Conservation (phyloP, 805 yeast genomes). For the Cyberlindnera euphorbiiphila region DNA sequence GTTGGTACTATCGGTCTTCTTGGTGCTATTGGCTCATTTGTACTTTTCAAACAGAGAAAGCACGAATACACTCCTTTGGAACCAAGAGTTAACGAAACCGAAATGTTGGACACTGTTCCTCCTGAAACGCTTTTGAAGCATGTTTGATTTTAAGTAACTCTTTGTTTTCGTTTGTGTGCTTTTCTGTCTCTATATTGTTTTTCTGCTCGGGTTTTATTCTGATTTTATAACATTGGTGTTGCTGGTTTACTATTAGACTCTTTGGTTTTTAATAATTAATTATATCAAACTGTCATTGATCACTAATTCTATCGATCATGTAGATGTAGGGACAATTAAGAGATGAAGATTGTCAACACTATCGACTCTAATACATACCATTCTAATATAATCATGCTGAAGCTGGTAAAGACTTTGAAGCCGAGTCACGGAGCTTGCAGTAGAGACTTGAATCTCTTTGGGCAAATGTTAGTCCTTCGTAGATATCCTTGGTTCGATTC, state of each 20-base stretch:
- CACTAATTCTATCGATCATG: background rate
- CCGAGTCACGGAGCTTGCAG: slow-evolving; percentile 6
- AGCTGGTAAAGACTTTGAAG: background rate
- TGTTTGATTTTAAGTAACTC: slow-evolving; percentile 7
- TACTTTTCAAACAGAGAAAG: slow-evolving; percentile 34
- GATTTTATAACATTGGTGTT: background rate
- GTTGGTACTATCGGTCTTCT: slow-evolving; percentile 42
- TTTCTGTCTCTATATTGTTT: slow-evolving; percentile 1
- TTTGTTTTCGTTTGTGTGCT: slow-evolving; percentile 3
- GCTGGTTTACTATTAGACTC: background rate
- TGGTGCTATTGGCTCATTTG: slow-evolving; percentile 38
- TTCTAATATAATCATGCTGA: background rate
- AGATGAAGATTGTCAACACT: no score
- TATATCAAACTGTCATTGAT: no score
- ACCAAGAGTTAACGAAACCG: slow-evolving; percentile 56
- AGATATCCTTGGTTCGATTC: slow-evolving; percentile 29
- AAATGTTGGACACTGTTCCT: slow-evolving; percentile 59
- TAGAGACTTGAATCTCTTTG: slow-evolving; percentile 23
- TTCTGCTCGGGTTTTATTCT: no score
- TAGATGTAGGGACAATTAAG: no score
- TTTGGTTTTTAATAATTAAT: no score
- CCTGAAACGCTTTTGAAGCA: slow-evolving; percentile 48
- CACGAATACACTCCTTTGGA: slow-evolving; percentile 43
- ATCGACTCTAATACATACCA: background rate
- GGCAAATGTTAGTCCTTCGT: slow-evolving; percentile 24